Evolutionary conservation across 768 basidiomycete species (phyloP).

Genomic region (Lactarius akahatsu): DNA sequence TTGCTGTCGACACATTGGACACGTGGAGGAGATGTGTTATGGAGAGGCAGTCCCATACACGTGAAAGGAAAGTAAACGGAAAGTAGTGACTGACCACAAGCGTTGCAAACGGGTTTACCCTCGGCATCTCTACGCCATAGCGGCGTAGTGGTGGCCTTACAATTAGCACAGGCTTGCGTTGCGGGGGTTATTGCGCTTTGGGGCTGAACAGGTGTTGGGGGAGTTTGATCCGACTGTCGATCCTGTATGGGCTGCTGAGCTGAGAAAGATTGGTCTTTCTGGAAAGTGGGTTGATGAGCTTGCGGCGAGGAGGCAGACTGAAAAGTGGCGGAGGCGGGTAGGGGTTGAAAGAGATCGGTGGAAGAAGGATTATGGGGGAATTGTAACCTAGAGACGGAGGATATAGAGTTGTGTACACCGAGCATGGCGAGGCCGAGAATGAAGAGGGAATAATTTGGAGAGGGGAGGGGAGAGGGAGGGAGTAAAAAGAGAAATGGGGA

Average conservation of each 20-base stretch:
- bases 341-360: conserved; percentile 26
- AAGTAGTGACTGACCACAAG: conserved; percentile 69
- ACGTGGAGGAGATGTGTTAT: conserved; percentile 39
- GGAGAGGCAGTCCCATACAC: conserved; percentile 35
- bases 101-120: conserved; percentile 85
- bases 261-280: conserved; percentile 23
- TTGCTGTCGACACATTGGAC: conserved; percentile 32
- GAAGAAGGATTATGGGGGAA: conserved; percentile 26
- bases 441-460: conserved; percentile 7
- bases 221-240: conserved; percentile 19
- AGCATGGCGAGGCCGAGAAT: conserved; percentile 20
- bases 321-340: conserved; percentile 22
- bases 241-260: conserved; percentile 20
- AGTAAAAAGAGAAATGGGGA: too few relatives aligned
- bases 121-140: conserved; percentile 82
- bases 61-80: conserved; percentile 37
- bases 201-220: conserved; percentile 22
- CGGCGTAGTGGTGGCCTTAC: conserved; percentile 75
- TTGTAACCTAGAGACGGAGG: conserved; percentile 27
- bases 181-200: conserved; percentile 12
- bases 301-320: conserved; percentile 25
- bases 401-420: conserved; percentile 25
- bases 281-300: conserved; percentile 15
- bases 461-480: too few relatives aligned
- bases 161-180: conserved; percentile 56